Evolutionary conservation across 2,329 filamentous ascomycete species (phyloP).

Genomic region (Arthrobotrys iridis): DNA sequence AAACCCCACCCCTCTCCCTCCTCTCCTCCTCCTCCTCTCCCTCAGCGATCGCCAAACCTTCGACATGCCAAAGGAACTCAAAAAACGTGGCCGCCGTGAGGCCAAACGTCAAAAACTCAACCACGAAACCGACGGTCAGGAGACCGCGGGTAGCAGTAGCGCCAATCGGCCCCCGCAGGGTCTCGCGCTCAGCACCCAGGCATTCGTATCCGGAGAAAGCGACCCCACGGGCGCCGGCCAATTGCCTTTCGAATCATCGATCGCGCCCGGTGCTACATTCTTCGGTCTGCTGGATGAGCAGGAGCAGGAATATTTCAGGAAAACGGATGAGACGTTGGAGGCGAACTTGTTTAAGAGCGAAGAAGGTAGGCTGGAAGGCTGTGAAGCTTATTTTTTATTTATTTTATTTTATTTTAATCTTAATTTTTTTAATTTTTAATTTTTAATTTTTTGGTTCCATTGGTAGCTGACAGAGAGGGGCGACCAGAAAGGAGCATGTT

Average conservation of each 20-base stretch:
- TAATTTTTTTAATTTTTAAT: not conserved
- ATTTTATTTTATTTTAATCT: not conserved
- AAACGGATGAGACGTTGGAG: conserved; percentile 88
- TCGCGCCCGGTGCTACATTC: conserved; percentile 70
- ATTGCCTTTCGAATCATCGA: conserved; percentile 49
- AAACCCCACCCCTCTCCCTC: not conserved
- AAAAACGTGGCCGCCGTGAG: conserved; percentile 69
- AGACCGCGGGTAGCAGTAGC: conserved; percentile 59
- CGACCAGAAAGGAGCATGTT: conserved; percentile 63
- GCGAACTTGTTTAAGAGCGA: conserved; percentile 82
- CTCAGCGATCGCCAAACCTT: not conserved
- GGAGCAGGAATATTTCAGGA: conserved; percentile 95
- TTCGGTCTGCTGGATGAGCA: conserved; percentile 92
- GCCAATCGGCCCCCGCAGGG: not conserved
- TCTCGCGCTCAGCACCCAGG: conserved; percentile 1
- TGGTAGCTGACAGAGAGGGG: conserved; percentile 8
- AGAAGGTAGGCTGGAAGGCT: conserved; percentile 76
- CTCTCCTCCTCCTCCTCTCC: not conserved
- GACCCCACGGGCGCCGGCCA: conserved; percentile 59
- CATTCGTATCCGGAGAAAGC: conserved; percentile 57
- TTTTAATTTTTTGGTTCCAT: not conserved
- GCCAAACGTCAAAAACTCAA: conserved; percentile 65
- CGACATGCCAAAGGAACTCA: conserved; percentile 70
- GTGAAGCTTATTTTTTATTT: too few species aligned
- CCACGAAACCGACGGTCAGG: conserved; percentile 64